phyloP scores from a whole-genome alignment of 257 asterid genomes.

The Apocynum venetum region DNA sequence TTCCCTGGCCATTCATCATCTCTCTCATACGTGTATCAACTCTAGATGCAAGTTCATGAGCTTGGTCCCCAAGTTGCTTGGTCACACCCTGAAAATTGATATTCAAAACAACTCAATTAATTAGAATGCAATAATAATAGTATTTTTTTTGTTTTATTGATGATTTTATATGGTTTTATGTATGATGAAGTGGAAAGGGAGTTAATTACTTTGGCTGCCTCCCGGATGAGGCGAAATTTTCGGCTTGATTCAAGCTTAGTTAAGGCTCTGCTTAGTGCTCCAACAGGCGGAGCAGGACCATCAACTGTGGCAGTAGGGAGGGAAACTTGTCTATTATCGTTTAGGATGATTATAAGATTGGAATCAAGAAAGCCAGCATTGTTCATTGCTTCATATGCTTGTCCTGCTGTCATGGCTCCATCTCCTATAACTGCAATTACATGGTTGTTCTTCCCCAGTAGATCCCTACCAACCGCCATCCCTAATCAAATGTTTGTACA shows the following conservation, averaged over 20 bases:
- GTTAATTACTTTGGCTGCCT: conserved; percentile 45
- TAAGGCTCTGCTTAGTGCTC: conserved; percentile 59
- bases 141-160: no score
- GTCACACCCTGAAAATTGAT: conserved; percentile 27
- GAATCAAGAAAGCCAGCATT: conserved; percentile 72
- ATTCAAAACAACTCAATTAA: background rate
- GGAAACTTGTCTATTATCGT: conserved; percentile 71
- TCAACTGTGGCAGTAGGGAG: conserved; percentile 69
- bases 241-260: conserved; percentile 45
- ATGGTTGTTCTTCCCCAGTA: conserved; percentile 51
- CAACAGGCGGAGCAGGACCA: conserved; percentile 79
- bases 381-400: conserved; percentile 77
- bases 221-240: conserved; percentile 48
- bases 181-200: background rate
- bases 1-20: conserved; percentile 33
- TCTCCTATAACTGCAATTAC: conserved; percentile 72
- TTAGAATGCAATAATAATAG: background rate
- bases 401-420: conserved; percentile 89
- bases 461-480: conserved; percentile 75
- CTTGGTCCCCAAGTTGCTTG: conserved; percentile 38
- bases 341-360: conserved; percentile 51
- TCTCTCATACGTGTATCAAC: conserved; percentile 42
- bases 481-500: conserved; percentile 20
- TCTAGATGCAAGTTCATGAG: conserved; percentile 52
- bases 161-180: background rate